Evolutionary conservation across 78 protist genomes (phyloP).

Genomic region (slime mould (Dictyostelium discoideum)): DNA sequence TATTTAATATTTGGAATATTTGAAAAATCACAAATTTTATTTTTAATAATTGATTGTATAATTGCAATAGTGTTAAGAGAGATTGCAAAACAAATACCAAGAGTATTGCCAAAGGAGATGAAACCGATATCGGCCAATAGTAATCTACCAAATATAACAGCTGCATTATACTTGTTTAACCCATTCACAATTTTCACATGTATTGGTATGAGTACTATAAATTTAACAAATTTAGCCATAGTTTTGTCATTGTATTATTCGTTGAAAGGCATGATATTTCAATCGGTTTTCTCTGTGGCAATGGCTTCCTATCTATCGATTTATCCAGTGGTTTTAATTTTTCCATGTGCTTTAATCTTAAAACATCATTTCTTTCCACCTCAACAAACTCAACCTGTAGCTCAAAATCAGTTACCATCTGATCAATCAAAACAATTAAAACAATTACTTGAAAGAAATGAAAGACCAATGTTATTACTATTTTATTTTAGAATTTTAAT

Average conservation of each 20-base stretch:
- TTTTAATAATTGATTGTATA: constrained; percentile 12
- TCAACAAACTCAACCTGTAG: not conserved
- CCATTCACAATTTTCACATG: constrained; percentile 82
- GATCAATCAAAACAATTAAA: not conserved
- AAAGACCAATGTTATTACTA: not conserved
- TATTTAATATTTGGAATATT: not conserved
- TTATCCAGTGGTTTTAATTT: constrained; percentile 62
- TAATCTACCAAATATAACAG: constrained; percentile 58
- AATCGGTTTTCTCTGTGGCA: constrained; percentile 46
- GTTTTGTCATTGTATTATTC: constrained; percentile 37
- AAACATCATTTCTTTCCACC: not conserved
- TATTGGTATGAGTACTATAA: constrained; percentile 78
- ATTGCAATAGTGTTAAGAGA: constrained; percentile 10
- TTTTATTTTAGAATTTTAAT: not conserved
- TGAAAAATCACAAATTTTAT: constrained; percentile 19
- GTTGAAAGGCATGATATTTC: constrained; percentile 31
- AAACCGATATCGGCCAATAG: not conserved
- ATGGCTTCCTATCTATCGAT: constrained; percentile 29
- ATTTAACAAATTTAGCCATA: constrained; percentile 55
- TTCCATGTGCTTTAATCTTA: constrained; percentile 55
- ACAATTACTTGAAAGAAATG: not conserved
- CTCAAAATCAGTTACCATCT: not conserved
- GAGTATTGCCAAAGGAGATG: constrained; percentile 62
- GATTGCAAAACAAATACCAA: constrained; percentile 20
- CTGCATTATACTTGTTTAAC: constrained; percentile 68